These are phyloP conservation scores for Firmiana major DNA, from an alignment of 345 rosid species.

Conservation along the genomic window DNA sequence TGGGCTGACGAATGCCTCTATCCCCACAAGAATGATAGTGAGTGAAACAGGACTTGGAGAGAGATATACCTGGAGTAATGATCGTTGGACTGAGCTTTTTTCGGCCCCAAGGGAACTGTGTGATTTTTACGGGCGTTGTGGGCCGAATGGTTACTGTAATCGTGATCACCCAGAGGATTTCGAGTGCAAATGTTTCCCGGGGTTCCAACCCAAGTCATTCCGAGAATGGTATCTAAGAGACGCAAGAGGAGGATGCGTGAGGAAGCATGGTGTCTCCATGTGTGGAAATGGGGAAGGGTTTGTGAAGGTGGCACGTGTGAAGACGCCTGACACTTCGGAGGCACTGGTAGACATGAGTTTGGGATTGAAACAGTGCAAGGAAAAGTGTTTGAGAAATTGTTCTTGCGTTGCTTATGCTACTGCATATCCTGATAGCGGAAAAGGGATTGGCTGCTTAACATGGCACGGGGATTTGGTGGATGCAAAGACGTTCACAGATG, in stretches of 20 bases:
- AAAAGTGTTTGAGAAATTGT: constrained; percentile 44
- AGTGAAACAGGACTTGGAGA: constrained; percentile 46
- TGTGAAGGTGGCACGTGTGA: constrained; percentile 33
- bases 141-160: constrained; percentile 45
- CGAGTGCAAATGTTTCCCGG: constrained; percentile 55
- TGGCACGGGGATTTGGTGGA: constrained; percentile 52
- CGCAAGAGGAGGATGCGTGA: constrained; percentile 56
- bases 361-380: constrained; percentile 35
- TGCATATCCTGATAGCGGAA: constrained; percentile 34
- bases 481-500: constrained; percentile 27
- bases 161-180: constrained; percentile 21
- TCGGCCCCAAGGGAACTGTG: constrained; percentile 57
- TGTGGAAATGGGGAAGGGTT: constrained; percentile 53
- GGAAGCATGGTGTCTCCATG: constrained; percentile 18
- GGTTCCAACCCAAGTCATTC: constrained; percentile 45
- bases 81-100: constrained; percentile 44
- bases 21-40: constrained; percentile 48
- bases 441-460: constrained; percentile 49
- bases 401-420: constrained; percentile 55
- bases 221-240: constrained; percentile 52
- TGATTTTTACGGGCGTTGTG: constrained; percentile 57
- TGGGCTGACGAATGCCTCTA: constrained; percentile 18
- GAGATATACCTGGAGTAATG: constrained; percentile 46
- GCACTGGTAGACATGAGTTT: constrained; percentile 32
- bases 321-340: constrained; percentile 47